Conservation (phyloP, 2,329 filamentous ascomycete genomes). For the Clonostachys rhizophaga region DNA sequence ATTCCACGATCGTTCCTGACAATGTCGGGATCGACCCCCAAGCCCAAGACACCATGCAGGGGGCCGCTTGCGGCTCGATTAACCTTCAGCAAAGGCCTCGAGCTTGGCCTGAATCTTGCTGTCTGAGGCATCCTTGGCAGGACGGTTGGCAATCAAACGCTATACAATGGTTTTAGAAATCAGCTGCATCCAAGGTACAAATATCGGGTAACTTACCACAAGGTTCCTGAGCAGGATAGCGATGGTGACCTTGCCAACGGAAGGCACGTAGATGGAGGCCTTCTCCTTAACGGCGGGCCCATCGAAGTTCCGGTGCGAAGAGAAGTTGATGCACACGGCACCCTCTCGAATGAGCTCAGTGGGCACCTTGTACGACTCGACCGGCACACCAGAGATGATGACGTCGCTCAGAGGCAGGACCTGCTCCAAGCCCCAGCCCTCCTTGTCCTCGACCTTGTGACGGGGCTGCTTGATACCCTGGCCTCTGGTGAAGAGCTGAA, state of each 20-base stretch:
- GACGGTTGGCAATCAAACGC: slow-evolving; percentile 48
- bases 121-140: slow-evolving; percentile 25
- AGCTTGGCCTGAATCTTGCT: slow-evolving; percentile 24
- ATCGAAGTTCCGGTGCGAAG: slow-evolving; percentile 90
- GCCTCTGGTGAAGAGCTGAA: slow-evolving; percentile 89
- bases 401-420: slow-evolving; percentile 88
- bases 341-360: slow-evolving; percentile 79
- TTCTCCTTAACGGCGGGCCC: slow-evolving; percentile 84
- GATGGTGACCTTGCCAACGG: slow-evolving; percentile 97
- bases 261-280: slow-evolving; percentile 94
- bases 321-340: slow-evolving; percentile 98
- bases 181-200: not conserved
- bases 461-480: slow-evolving; percentile 79
- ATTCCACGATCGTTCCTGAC: too few relatives aligned
- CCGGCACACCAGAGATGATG: slow-evolving; percentile 88
- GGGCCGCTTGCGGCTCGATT: not conserved
- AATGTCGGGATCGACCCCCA: too few relatives aligned
- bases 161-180: slow-evolving; percentile 11
- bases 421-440: slow-evolving; percentile 73
- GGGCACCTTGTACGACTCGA: slow-evolving; percentile 85
- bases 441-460: slow-evolving; percentile 83
- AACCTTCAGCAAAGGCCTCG: slow-evolving; percentile 35
- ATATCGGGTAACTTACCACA: slow-evolving; percentile 55
- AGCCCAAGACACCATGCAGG: too few relatives aligned
- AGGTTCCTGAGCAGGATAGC: slow-evolving; percentile 85